Evolutionary conservation across 2,329 filamentous ascomycete species (phyloP), one percentile per base, ranked within the genome.

Genomic region (Phyllosticta capitalensis): DNA sequence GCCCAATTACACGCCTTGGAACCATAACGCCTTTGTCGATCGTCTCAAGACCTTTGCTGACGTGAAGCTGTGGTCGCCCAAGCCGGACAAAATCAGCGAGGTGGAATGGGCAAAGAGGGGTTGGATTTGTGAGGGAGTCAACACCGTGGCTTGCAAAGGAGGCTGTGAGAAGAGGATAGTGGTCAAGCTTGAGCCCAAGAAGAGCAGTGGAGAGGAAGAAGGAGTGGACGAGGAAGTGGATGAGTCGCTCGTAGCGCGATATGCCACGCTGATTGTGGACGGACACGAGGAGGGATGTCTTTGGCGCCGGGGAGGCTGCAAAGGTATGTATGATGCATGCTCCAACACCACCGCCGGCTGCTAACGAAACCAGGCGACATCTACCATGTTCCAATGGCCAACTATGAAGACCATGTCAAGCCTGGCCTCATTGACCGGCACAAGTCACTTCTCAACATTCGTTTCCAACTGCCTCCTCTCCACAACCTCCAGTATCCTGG

Each of bases 61-160:
- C 65, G 85, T 97, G 54, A 94, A 90, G 58, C 83, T 88, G 70
- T 99, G 92, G 92, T 88, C 89, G n/a, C 88, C 90, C 0, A 97
- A 97, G 71, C 92, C 94, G 0, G 83, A 92, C 56, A 80, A 79
- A 33, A 86, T 97, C 66, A 90, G 85, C 69, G 94, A 97, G 74
- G 85, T 96, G 7, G 88, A 91, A 71, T 99, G 94, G 94, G 92
- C 92, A 0, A 96, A 92, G 77, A 79, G 89, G 61, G 92, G 92
- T 0, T 99, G 94, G 92, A 80, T 87, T 3, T 96, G 92, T 67
- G 84, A 88, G 52, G 65, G 63, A 1, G 72, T 69, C 68, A 91
- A 95, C 73, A 88, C 88, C 3, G 90, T 97, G 17, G 84, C 85
- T 19, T 99, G 94, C 71, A 80, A 78, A 50, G 86, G 88, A 49